These are phyloP conservation scores for Epichloe typhina DNA, from an alignment of 2,329 filamentous ascomycete genomes.

Conservation along the genomic window DNA sequence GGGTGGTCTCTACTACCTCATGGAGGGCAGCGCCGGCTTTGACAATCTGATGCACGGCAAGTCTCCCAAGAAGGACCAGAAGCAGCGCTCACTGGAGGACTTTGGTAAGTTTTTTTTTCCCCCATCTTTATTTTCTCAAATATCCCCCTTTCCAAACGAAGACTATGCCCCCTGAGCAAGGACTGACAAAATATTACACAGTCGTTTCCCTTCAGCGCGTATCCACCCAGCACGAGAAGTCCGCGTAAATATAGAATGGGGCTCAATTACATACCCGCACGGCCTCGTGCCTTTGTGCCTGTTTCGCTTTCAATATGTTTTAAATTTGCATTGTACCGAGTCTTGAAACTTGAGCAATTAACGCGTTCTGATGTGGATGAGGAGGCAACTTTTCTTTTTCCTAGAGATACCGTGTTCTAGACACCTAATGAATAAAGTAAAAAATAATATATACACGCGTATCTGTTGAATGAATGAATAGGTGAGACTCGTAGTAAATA, in stretches of 20 bases:
- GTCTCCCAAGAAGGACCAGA: conserved; percentile 66
- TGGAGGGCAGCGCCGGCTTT: conserved; percentile 69
- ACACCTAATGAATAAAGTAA: conserved; percentile 31
- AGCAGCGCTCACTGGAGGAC: conserved; percentile 77
- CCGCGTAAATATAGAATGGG: conserved; percentile 39
- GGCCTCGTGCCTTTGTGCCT: conserved; percentile 17
- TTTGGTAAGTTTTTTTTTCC: conserved; percentile 51
- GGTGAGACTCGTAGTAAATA: neutral
- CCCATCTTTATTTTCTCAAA: neutral
- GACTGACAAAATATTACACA: conserved; percentile 39
- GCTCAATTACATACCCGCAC: conserved; percentile 25
- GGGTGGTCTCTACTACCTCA: conserved; percentile 60
- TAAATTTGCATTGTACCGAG: conserved; percentile 27
- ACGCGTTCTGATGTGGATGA: conserved; percentile 21
- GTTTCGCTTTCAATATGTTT: conserved; percentile 27
- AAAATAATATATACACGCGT: conserved; percentile 6
- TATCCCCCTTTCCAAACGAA: neutral
- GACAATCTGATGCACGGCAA: conserved; percentile 92
- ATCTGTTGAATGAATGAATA: neutral
- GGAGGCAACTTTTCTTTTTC: conserved; percentile 24
- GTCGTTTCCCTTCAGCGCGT: conserved; percentile 83
- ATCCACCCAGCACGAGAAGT: conserved; percentile 86
- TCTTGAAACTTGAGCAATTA: conserved; percentile 19
- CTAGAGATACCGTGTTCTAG: conserved; percentile 23
- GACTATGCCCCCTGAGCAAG: too few species aligned